A percentile compares a stretch with the other conserved stretches of the same genome.
Evolutionary conservation across 345 rosid species (phyloP).

Genomic region (Pseudoturritis turrita): DNA sequence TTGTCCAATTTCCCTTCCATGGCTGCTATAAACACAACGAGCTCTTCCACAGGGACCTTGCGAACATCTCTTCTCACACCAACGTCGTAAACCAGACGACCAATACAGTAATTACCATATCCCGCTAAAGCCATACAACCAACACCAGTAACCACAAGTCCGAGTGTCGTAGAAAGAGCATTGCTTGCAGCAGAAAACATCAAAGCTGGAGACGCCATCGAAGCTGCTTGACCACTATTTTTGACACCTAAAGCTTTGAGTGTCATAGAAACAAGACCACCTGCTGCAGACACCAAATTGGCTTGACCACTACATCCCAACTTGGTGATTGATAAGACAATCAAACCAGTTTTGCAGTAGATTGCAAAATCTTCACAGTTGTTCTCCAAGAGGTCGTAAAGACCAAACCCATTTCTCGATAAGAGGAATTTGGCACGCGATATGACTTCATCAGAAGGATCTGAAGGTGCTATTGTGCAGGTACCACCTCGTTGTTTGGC

Average conservation of each 20-base stretch:
- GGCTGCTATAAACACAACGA: constrained; percentile 9
- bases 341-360: constrained; percentile 72
- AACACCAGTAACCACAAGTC: constrained; percentile 52
- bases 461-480: constrained; percentile 61
- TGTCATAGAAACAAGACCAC: constrained; percentile 27
- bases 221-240: constrained; percentile 21
- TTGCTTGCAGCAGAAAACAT: neutral
- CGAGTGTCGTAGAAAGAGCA: constrained; percentile 41
- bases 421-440: constrained; percentile 56
- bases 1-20: neutral
- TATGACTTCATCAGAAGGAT: constrained; percentile 51
- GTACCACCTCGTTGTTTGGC: constrained; percentile 78
- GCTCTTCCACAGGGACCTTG: constrained; percentile 28
- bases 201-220: neutral
- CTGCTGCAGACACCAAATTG: constrained; percentile 38
- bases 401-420: constrained; percentile 61
- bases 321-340: constrained; percentile 41
- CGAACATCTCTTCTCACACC: constrained; percentile 64
- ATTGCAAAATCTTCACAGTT: constrained; percentile 86
- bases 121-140: constrained; percentile 49
- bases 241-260: constrained; percentile 10
- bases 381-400: constrained; percentile 54
- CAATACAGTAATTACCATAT: constrained; percentile 17
- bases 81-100: constrained; percentile 48
- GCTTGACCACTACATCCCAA: constrained; percentile 78